Percentiles rank a stretch among this genome's conserved stretches.
Conservation (phyloP, 2,329 filamentous ascomycete genomes). For the Phyllosticta citriasiana region DNA sequence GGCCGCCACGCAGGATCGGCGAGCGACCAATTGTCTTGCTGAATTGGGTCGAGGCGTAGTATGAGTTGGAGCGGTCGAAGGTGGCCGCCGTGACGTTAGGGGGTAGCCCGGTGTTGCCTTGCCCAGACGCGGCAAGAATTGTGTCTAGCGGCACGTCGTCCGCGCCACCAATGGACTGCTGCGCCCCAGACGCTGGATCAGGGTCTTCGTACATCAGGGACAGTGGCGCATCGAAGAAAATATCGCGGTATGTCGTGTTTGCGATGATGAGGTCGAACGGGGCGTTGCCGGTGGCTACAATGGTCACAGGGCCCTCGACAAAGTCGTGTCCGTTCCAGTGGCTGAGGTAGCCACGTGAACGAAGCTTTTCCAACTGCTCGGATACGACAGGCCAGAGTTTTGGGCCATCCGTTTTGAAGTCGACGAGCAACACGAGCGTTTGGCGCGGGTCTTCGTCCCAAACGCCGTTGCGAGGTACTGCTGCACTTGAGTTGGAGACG, state of each 20-base stretch:
- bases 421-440: constrained; percentile 43
- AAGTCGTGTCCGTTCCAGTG: constrained; percentile 38
- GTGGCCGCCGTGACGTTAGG: constrained; percentile 27
- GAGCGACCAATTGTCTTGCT: constrained; percentile 32
- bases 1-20: constrained; percentile 32
- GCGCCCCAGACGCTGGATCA: background rate
- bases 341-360: constrained; percentile 40
- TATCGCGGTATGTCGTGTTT: constrained; percentile 41
- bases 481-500: constrained; percentile 9
- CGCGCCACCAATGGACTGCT: background rate
- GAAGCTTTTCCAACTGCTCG: constrained; percentile 37
- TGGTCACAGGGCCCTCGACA: constrained; percentile 37
- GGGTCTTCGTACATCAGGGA: constrained; percentile 24
- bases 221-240: constrained; percentile 47
- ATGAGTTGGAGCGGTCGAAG: constrained; percentile 54
- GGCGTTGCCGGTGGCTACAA: constrained; percentile 45
- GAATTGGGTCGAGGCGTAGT: constrained; percentile 56
- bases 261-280: constrained; percentile 38
- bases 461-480: constrained; percentile 33
- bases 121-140: constrained; percentile 20
- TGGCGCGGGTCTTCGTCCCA: constrained; percentile 42
- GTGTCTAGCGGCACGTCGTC: background rate
- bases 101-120: constrained; percentile 36
- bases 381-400: constrained; percentile 27
- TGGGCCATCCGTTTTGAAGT: constrained; percentile 35